Percentiles rank a stretch among this genome's conserved stretches.
These are phyloP conservation scores for Salix purpurea DNA, from an alignment of 345 rosid species.

Conservation along the genomic window DNA sequence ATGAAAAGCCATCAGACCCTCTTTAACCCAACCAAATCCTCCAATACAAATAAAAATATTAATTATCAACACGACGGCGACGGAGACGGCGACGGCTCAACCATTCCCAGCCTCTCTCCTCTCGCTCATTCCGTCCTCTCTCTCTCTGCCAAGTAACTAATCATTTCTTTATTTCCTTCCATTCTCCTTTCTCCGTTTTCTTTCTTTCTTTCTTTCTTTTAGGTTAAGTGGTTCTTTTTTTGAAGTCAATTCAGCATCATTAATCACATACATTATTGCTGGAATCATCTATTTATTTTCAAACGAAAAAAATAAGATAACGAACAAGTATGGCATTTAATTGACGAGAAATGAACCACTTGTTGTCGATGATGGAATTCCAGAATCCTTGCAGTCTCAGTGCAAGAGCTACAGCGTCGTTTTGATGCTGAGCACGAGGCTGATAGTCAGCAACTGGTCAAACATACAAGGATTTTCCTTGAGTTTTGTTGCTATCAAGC, in stretches of 20 bases:
- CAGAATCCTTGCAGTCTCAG: slow-evolving; percentile 64
- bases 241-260: no score
- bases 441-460: slow-evolving; percentile 61
- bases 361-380: not conserved
- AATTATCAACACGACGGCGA: slow-evolving; percentile 3
- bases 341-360: no score
- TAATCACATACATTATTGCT: no score
- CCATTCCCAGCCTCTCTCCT: slow-evolving; percentile 72
- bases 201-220: not conserved
- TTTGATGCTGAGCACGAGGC: slow-evolving; percentile 75
- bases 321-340: no score
- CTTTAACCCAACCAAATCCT: slow-evolving; percentile 52
- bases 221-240: not conserved
- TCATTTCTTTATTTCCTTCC: not conserved
- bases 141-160: slow-evolving; percentile 70
- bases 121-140: slow-evolving; percentile 85
- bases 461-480: slow-evolving; percentile 64
- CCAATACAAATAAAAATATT: not conserved
- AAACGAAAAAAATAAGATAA: no score
- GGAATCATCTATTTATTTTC: no score
- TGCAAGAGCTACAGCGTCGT: slow-evolving; percentile 62
- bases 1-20: slow-evolving; percentile 56
- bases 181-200: not conserved
- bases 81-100: slow-evolving; percentile 15
- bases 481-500: slow-evolving; percentile 82